phyloP scores from a whole-genome alignment of 331 rosid genomes.

The Acacia concinna region DNA sequence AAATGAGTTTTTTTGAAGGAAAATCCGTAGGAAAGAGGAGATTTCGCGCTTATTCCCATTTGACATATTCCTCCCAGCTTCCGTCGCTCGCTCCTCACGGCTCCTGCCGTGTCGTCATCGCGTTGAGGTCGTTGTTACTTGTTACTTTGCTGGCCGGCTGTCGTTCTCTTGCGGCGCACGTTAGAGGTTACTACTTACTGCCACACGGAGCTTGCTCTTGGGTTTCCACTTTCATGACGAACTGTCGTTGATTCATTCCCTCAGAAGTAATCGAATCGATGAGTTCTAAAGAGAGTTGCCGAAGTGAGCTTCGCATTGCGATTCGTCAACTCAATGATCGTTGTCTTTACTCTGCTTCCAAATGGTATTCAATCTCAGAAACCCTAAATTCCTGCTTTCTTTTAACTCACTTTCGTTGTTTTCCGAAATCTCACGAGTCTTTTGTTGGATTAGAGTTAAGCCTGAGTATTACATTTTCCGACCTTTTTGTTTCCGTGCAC shows the following conservation, averaged over 20 bases:
- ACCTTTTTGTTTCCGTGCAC: background rate
- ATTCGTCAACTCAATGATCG: slow-evolving; percentile 16
- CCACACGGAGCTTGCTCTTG: background rate
- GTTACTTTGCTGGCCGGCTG: too few species aligned
- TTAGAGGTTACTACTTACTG: background rate
- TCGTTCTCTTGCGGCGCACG: background rate
- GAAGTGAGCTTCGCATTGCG: slow-evolving; percentile 6
- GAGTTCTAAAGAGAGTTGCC: slow-evolving; percentile 8
- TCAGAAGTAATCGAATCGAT: background rate
- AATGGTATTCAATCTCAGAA: background rate
- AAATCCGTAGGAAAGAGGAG: too few species aligned
- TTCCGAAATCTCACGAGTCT: background rate
- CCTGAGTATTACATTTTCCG: background rate
- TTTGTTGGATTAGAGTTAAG: background rate
- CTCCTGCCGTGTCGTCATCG: too few species aligned
- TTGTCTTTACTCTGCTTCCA: slow-evolving; percentile 11
- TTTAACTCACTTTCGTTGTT: background rate
- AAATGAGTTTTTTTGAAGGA: too few species aligned
- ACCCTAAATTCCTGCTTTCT: slow-evolving; percentile 3
- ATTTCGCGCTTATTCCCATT: too few species aligned
- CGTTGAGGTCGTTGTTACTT: too few species aligned
- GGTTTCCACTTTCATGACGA: background rate
- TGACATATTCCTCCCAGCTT: too few species aligned
- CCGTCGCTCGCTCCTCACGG: too few species aligned
- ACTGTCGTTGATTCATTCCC: background rate